Percentiles rank a stretch among this genome's conserved stretches.
These are phyloP conservation scores for Saccharomyces hybrid DNA, from an alignment of 1,139 yeast species.

Conservation along the genomic window DNA sequence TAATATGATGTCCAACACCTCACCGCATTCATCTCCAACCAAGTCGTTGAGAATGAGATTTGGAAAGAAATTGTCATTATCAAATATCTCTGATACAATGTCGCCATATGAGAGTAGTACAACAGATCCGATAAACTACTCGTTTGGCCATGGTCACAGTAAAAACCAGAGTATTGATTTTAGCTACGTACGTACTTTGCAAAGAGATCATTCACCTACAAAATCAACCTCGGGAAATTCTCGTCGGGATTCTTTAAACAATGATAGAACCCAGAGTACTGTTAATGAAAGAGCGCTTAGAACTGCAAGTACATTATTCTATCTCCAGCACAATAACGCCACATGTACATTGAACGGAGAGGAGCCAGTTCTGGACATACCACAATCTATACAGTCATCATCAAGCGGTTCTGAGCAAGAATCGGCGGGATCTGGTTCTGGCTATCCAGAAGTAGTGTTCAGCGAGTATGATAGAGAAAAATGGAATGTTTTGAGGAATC, in stretches of 20 bases:
- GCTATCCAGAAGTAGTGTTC: conserved; percentile 22
- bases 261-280: conserved; percentile 21
- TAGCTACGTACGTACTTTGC: conserved; percentile 26
- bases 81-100: conserved; percentile 24
- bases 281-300: conserved; percentile 14
- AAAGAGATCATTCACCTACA: conserved; percentile 28
- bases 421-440: background rate
- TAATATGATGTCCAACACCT: conserved; percentile 4
- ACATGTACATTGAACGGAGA: conserved; percentile 4
- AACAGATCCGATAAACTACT: conserved; percentile 3
- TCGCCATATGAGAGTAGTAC: conserved; percentile 3
- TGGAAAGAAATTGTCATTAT: conserved; percentile 27
- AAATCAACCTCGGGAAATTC: conserved; percentile 15
- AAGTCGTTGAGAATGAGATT: conserved; percentile 22
- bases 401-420: conserved; percentile 1
- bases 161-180: conserved; percentile 28
- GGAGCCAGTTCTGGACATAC: conserved; percentile 1
- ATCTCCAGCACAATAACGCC: conserved; percentile 10
- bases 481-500: conserved; percentile 22
- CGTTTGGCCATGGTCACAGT: conserved; percentile 12
- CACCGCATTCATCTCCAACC: conserved; percentile 27
- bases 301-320: conserved; percentile 16
- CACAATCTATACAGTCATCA: background rate
- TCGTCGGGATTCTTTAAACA: conserved; percentile 5
- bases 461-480: conserved; percentile 29